Conservation (phyloP, 345 rosid species). For the Gynandropsis gynandra region DNA sequence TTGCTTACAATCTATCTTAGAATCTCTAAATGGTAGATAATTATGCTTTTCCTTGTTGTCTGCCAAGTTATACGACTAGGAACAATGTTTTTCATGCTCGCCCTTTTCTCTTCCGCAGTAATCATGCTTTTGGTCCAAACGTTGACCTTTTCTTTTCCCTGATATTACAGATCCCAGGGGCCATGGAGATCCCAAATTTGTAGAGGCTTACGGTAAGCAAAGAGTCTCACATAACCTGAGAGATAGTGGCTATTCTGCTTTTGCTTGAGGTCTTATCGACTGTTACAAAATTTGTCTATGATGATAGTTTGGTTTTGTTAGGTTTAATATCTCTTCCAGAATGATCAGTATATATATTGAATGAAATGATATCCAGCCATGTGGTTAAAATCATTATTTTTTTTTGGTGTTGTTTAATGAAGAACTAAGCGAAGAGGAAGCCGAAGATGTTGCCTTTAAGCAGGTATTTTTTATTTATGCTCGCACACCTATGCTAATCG, state of each 20-base stretch:
- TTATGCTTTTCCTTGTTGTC: background rate
- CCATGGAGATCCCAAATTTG: constrained; percentile 51
- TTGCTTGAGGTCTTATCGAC: background rate
- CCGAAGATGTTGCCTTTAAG: constrained; percentile 88
- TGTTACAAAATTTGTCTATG: background rate
- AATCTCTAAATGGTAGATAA: constrained; percentile 1
- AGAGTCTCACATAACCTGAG: background rate
- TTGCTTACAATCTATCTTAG: background rate
- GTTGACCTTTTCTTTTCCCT: constrained; percentile 2
- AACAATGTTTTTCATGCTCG: background rate
- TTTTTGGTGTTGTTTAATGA: constrained; percentile 23
- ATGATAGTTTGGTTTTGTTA: too few relatives aligned
- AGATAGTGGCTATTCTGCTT: background rate
- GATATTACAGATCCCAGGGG: constrained; percentile 52
- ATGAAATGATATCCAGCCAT: background rate
- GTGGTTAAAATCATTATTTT: background rate
- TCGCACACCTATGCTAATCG: background rate
- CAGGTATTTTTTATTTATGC: constrained; percentile 40
- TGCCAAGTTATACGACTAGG: background rate
- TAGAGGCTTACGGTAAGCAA: constrained; percentile 72
- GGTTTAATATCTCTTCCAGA: background rate
- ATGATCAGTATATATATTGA: background rate
- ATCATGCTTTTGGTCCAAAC: too few relatives aligned
- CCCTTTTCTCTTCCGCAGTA: background rate
- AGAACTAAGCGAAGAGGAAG: constrained; percentile 67